These are phyloP conservation scores for Aspergillus fructus DNA, from an alignment of 2,329 filamentous ascomycete genomes.

Conservation along the genomic window DNA sequence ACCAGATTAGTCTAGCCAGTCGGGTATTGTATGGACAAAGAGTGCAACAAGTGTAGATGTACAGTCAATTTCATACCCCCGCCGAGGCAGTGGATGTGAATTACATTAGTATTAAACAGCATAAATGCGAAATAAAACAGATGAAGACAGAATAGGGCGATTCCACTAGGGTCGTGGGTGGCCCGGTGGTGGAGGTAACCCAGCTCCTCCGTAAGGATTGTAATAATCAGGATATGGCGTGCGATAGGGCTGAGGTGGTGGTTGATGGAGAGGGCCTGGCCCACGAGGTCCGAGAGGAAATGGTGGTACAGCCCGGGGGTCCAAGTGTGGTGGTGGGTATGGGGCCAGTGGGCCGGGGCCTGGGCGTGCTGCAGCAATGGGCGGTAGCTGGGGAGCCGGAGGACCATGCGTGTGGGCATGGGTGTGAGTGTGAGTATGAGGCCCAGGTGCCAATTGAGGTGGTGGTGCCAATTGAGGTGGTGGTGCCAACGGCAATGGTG, in stretches of 20 bases:
- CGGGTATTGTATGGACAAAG: slow-evolving; percentile 3
- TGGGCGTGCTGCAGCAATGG: slow-evolving; percentile 17
- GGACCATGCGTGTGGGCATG: slow-evolving; percentile 5
- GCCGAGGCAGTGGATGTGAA: neutral
- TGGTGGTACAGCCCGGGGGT: slow-evolving; percentile 21
- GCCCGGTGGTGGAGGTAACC: slow-evolving; percentile 20
- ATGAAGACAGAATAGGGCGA: slow-evolving; percentile 5
- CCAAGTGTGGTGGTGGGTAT: slow-evolving; percentile 28
- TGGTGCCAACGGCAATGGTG: slow-evolving; percentile 13
- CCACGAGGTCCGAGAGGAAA: slow-evolving; percentile 19
- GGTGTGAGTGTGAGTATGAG: slow-evolving; percentile 6
- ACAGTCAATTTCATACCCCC: neutral
- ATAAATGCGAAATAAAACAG: neutral
- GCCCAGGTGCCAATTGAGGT: slow-evolving; percentile 16
- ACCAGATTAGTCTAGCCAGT: neutral
- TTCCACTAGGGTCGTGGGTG: slow-evolving; percentile 16
- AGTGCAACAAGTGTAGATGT: slow-evolving; percentile 9
- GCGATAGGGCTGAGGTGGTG: slow-evolving; percentile 23
- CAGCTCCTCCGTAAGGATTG: slow-evolving; percentile 19
- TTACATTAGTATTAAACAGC: slow-evolving; percentile 8
- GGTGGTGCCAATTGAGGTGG: slow-evolving; percentile 16
- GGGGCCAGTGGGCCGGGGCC: slow-evolving; percentile 19
- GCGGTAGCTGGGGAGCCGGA: slow-evolving; percentile 19
- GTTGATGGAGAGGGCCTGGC: slow-evolving; percentile 20
- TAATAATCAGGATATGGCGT: slow-evolving; percentile 27